Evolutionary conservation across 2,329 filamentous ascomycete species (phyloP).

Genomic region (Cladosporium sp.): DNA sequence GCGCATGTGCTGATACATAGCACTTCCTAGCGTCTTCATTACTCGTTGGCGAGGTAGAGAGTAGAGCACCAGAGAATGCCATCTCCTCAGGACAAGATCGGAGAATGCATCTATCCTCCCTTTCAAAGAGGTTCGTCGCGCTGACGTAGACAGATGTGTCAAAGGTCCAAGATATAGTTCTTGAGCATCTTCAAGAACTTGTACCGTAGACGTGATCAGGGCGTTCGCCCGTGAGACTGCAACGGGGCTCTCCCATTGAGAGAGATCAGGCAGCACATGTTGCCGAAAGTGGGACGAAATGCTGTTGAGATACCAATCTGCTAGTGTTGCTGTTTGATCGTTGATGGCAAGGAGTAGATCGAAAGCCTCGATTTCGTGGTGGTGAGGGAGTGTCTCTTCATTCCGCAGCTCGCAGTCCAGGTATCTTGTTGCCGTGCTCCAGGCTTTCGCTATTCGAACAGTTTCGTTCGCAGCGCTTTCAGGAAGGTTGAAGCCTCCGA

Average conservation of each 20-base stretch:
- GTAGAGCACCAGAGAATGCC: conserved; percentile 25
- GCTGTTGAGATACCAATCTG: conserved; percentile 45
- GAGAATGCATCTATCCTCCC: conserved; percentile 30
- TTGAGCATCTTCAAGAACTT: conserved; percentile 34
- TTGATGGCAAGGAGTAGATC: conserved; percentile 13
- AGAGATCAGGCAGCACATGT: conserved; percentile 22
- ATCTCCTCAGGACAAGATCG: conserved; percentile 25
- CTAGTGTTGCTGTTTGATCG: conserved; percentile 15
- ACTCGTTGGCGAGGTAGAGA: conserved; percentile 25
- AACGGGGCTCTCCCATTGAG: conserved; percentile 24
- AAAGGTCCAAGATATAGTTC: conserved; percentile 34
- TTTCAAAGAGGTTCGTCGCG: neutral
- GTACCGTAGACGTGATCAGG: conserved; percentile 34
- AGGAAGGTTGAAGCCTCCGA: conserved; percentile 35
- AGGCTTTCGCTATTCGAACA: conserved; percentile 37
- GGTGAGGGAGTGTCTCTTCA: neutral
- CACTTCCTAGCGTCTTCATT: conserved; percentile 22
- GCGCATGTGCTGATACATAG: conserved; percentile 24
- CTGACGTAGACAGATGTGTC: conserved; percentile 35
- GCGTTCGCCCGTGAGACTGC: conserved; percentile 24
- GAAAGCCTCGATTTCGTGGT: conserved; percentile 16
- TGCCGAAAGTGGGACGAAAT: conserved; percentile 39
- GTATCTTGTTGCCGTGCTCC: conserved; percentile 44
- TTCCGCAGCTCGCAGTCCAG: conserved; percentile 20
- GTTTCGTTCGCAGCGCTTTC: conserved; percentile 34